Base-by-base conservation (phyloP, 441 rosid genomes). In the Flueggea neowawraea region DNA sequence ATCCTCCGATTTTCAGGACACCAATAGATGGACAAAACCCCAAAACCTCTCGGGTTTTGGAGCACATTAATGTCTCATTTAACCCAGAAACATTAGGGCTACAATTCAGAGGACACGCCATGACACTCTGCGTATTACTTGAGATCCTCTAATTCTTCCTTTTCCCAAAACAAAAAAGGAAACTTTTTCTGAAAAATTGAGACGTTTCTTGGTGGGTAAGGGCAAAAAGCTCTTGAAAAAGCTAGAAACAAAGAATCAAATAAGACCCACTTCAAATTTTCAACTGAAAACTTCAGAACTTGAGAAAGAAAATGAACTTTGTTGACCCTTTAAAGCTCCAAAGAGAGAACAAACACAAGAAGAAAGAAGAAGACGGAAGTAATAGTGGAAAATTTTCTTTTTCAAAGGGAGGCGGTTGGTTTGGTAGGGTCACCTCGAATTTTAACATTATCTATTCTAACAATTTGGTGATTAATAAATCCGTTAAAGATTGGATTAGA, bases 21-120 rank as follows among this genome's bases (percentile, higher is more conserved):
- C 65, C 58, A 52, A 8, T 56, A 68, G 80, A 69, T 45, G 68
- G 50, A 55, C 45, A 61, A 69, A 77, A 54, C 61, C 74, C 66
- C 53, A 15, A 45, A 50, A 66, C n/a, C 53, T 49, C 55, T 55
- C 28, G 49, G 61, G 65, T 47, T 48, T 69, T 75, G 53, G 72
- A 67, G 66, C 62, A 44, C 8, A 22, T 10, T n/a, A 58, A 0
- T 32, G 58, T 63, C 49, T 33, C 81, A 16, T 62, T 61, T 32
- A 66, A 54, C 53, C 74, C 73, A 71, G 62, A 60, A 57, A 72
- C 49, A 52, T 45, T 32, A 28, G 68, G 8, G 48, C 58, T 58
- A 22, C 39, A 31, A 31, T 60, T 76, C 66, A 60, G 69, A 36
- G 72, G 74, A 67, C 56, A 70, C 10, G 76, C 77, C 84, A 80